A percentile compares a stretch with the other conserved stretches of the same genome.
phyloP scores from a whole-genome alignment of 495 filamentous ascomycete species.

The Tuber calosporum region DNA sequence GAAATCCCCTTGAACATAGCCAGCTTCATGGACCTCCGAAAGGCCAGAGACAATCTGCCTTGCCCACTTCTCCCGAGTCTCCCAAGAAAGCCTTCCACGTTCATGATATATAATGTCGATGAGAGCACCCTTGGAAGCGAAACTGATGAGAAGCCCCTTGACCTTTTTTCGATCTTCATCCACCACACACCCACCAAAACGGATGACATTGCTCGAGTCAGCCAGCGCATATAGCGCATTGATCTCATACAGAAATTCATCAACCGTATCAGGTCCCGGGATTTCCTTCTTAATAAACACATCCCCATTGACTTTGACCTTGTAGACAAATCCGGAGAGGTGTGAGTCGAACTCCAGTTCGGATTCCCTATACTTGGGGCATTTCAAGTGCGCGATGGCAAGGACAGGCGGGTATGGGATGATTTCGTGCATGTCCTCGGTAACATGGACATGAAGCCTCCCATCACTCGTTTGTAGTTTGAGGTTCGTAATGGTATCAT shows the following conservation, averaged over 20 bases:
- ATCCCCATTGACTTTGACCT: slow-evolving; percentile 62
- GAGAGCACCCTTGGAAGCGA: slow-evolving; percentile 77
- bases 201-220: slow-evolving; percentile 68
- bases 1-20: slow-evolving; percentile 96
- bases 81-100: slow-evolving; percentile 59
- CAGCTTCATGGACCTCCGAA: slow-evolving; percentile 87
- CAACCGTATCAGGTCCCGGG: slow-evolving; percentile 87
- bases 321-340: slow-evolving; percentile 95
- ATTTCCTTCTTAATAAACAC: slow-evolving; percentile 96
- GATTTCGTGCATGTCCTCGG: slow-evolving; percentile 95
- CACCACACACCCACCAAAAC: slow-evolving; percentile 81
- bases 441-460: slow-evolving; percentile 90
- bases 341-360: slow-evolving; percentile 81
- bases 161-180: slow-evolving; percentile 67
- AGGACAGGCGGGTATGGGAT: slow-evolving; percentile 75
- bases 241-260: slow-evolving; percentile 96
- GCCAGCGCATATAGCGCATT: slow-evolving; percentile 80
- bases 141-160: slow-evolving; percentile 86
- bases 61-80: slow-evolving; percentile 79
- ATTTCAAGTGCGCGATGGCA: slow-evolving; percentile 67
- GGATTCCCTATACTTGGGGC: slow-evolving; percentile 60
- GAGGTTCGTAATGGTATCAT: slow-evolving; percentile 89
- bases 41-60: slow-evolving; percentile 84
- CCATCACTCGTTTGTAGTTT: slow-evolving; percentile 88
- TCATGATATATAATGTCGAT: slow-evolving; percentile 77